Evolutionary conservation across 441 rosid genomes (phyloP), one percentile per base, ranked within the genome.

Genomic region (Croton laevigatus): DNA sequence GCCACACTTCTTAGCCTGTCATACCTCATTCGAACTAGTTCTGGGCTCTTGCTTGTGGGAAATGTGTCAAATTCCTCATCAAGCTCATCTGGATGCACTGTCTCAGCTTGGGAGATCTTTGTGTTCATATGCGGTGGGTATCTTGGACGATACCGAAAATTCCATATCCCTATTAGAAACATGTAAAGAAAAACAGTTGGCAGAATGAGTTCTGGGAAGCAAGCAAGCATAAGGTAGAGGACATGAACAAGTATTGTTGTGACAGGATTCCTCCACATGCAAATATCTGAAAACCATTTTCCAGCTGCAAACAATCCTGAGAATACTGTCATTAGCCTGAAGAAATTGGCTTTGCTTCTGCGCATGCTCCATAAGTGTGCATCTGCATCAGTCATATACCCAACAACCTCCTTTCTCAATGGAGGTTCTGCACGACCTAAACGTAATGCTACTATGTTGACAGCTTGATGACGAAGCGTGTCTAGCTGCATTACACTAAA

Each of bases 91-190:
- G 91, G 86, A 48, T 88, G 85, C 66, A 86, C 87, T n/a, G 88
- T 88, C 73, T 94, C 95, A 3, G 96, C 98, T 75, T 94, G 98
- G 6, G 96, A 94, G 73, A 91, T 84, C 77, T 85, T 94, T 4
- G 91, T 91, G 84, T 94, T 91, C 98, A 91, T 94, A 74, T 94
- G 96, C 11, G 97, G 97, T 27, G 98, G 97, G 59, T 87, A 90
- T 73, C 95, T 89, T 3, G 98, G 98, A 32, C 95, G 83, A 48
- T 86, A 86, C 4, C 98, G 91, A 83, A 82, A 94, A 61, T 94
- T 94, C 98, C 96, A 91, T 44, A 91, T 59, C 36, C 98, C 98
- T 57, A 89, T 91, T 2, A 94, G 80, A 82, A 94, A 94, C 95
- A 94, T 94, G 86, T 94, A 91, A 19, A 94, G 91, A 75, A 94